phyloP scores from a whole-genome alignment of 495 filamentous ascomycete species.

The Staphylotrichum tortipilum region DNA sequence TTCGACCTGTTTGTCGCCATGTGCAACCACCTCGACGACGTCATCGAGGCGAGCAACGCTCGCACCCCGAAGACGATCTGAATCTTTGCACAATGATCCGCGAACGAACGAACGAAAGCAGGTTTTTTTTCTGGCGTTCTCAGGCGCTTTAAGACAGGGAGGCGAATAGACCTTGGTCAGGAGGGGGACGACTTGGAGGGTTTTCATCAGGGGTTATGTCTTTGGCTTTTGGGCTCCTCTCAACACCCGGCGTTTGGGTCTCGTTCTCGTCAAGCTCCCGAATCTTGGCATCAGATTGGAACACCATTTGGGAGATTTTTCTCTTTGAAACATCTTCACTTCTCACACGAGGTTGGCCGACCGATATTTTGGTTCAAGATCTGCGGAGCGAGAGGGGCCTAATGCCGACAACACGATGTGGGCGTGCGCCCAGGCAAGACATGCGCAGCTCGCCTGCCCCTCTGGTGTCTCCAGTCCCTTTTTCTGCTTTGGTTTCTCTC shows the following conservation, averaged over 20 bases:
- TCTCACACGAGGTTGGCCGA: conserved; percentile 44
- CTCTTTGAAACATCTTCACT: conserved; percentile 32
- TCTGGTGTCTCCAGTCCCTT: conserved; percentile 15
- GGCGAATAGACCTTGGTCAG: conserved; percentile 5
- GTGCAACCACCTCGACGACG: conserved; percentile 93
- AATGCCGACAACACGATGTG: conserved; percentile 30
- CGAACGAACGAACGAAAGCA: conserved; percentile 8
- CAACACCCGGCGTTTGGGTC: conserved; percentile 29
- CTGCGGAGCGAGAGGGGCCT: conserved; percentile 29
- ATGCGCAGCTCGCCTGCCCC: conserved; percentile 14
- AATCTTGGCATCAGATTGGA: conserved; percentile 40
- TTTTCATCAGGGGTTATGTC: conserved; percentile 3
- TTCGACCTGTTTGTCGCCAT: conserved; percentile 96
- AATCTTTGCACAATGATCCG: conserved; percentile 15
- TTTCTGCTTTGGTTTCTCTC: conserved; percentile 14
- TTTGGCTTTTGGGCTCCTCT: conserved; percentile 1
- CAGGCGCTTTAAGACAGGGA: conserved; percentile 11
- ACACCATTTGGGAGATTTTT: conserved; percentile 40
- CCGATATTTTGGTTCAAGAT: conserved; percentile 34
- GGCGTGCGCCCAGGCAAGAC: conserved; percentile 14
- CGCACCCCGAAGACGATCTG: conserved; percentile 44
- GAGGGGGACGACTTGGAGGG: too few relatives aligned
- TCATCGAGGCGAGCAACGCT: conserved; percentile 54
- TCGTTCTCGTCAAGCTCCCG: conserved; percentile 29
- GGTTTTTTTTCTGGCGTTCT: conserved; percentile 18